Conservation (phyloP, 306 rosid genomes). For the Gastrolobium villosum region DNA sequence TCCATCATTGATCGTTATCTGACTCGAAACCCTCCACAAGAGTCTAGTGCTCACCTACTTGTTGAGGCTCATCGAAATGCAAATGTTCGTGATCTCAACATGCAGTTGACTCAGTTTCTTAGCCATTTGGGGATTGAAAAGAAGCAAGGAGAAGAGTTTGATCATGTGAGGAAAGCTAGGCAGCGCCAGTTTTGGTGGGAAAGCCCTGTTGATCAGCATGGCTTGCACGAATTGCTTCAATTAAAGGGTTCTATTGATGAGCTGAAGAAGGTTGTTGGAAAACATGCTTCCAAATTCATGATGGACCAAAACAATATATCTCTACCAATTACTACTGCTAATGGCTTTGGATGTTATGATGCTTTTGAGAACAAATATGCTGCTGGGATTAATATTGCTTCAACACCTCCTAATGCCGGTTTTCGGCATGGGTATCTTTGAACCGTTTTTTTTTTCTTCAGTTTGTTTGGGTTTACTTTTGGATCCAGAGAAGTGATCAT, state of each 20-base stretch:
- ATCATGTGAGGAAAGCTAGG: slow-evolving; percentile 51
- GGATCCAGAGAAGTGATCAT: slow-evolving; percentile 13
- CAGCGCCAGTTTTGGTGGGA: slow-evolving; percentile 73
- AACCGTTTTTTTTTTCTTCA: neutral
- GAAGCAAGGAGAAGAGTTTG: slow-evolving; percentile 62
- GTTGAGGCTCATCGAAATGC: slow-evolving; percentile 55
- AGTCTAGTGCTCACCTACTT: slow-evolving; percentile 35
- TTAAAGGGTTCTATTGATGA: slow-evolving; percentile 62
- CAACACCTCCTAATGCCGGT: slow-evolving; percentile 46
- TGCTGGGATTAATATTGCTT: slow-evolving; percentile 34
- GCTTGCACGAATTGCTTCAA: slow-evolving; percentile 52
- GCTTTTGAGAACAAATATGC: slow-evolving; percentile 43
- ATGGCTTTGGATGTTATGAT: slow-evolving; percentile 40
- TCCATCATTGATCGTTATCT: slow-evolving; percentile 61
- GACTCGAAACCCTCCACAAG: slow-evolving; percentile 40
- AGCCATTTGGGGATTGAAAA: slow-evolving; percentile 64
- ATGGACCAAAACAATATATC: slow-evolving; percentile 38
- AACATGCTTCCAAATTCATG: slow-evolving; percentile 51
- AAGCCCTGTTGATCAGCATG: slow-evolving; percentile 57
- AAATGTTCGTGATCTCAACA: slow-evolving; percentile 58
- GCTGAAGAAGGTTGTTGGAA: slow-evolving; percentile 58
- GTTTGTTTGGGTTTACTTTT: slow-evolving; percentile 23
- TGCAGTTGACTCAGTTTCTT: slow-evolving; percentile 54
- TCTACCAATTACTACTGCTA: slow-evolving; percentile 25
- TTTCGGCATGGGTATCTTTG: slow-evolving; percentile 54